Percentiles rank a stretch among this genome's conserved stretches.
phyloP scores from a whole-genome alignment of 1,284 basidiomycete species.

The Cutaneotrichosporon cyanovorans region DNA sequence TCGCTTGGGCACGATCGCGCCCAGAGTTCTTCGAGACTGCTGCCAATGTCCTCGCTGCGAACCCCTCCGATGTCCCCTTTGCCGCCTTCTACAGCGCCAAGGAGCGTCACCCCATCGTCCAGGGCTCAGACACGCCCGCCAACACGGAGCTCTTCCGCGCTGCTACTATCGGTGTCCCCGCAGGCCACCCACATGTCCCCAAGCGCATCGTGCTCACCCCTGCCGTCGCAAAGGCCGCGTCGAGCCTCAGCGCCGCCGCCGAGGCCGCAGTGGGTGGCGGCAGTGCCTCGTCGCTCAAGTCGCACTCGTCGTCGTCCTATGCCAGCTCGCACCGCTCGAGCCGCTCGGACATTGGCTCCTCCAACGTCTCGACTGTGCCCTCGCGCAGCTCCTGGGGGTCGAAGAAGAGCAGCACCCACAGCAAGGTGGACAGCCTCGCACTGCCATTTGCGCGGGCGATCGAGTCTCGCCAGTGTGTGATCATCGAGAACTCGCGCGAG shows the following conservation, averaged over 20 bases:
- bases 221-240: background rate
- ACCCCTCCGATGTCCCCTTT: slow-evolving; percentile 36
- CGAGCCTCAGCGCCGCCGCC: background rate
- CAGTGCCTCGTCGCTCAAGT: background rate
- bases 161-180: slow-evolving; percentile 26
- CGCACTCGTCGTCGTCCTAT: too few species aligned
- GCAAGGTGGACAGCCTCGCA: background rate
- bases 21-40: slow-evolving; percentile 25
- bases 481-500: slow-evolving; percentile 36
- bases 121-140: background rate
- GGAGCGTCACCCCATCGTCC: background rate
- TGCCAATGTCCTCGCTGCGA: slow-evolving; percentile 24
- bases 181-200: slow-evolving; percentile 12
- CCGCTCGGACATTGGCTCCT: background rate
- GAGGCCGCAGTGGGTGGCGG: background rate
- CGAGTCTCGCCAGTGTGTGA: slow-evolving; percentile 31
- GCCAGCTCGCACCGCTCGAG: background rate
- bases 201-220: background rate
- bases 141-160: slow-evolving; percentile 13
- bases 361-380: background rate
- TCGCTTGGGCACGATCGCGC: slow-evolving; percentile 18
- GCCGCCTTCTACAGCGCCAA: slow-evolving; percentile 30
- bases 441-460: slow-evolving; percentile 38
- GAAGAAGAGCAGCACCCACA: background rate
- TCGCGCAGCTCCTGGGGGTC: background rate